A percentile compares a stretch with the other conserved stretches of the same genome.
phyloP scores from a whole-genome alignment of 1,284 basidiomycete genomes.

The Coniophora puteana region DNA sequence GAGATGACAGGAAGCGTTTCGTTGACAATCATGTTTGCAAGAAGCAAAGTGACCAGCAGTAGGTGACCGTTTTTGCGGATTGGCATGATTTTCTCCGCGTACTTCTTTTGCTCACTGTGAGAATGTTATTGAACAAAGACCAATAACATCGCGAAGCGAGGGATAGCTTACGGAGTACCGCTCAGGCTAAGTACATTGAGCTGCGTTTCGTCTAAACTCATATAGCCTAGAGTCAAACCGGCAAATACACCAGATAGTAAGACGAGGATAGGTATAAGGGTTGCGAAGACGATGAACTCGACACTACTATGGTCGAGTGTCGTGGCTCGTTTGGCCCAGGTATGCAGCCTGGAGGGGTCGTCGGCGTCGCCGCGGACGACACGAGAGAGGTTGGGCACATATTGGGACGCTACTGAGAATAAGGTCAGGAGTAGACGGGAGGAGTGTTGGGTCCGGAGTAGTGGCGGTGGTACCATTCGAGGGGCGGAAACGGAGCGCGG shows the following conservation, averaged over 20 bases:
- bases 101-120: slow-evolving; percentile 67
- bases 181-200: slow-evolving; percentile 83
- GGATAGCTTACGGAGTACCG: slow-evolving; percentile 64
- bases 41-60: slow-evolving; percentile 76
- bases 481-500: not conserved
- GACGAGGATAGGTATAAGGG: slow-evolving; percentile 49
- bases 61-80: slow-evolving; percentile 85
- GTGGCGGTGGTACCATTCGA: slow-evolving; percentile 30
- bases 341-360: slow-evolving; percentile 14
- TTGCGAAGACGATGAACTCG: slow-evolving; percentile 29
- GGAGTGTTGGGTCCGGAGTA: slow-evolving; percentile 24
- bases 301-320: slow-evolving; percentile 6
- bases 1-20: slow-evolving; percentile 91
- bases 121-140: not conserved
- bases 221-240: slow-evolving; percentile 83
- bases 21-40: slow-evolving; percentile 90
- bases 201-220: slow-evolving; percentile 93
- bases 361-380: slow-evolving; percentile 8
- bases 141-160: not conserved
- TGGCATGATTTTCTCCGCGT: slow-evolving; percentile 84
- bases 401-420: slow-evolving; percentile 21
- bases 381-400: slow-evolving; percentile 26
- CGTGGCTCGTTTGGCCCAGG: slow-evolving; percentile 20
- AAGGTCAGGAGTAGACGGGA: slow-evolving; percentile 18
- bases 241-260: slow-evolving; percentile 58